Evolutionary conservation across 805 yeast genomes (phyloP).

Genomic region (Ogataea trehalophila): DNA sequence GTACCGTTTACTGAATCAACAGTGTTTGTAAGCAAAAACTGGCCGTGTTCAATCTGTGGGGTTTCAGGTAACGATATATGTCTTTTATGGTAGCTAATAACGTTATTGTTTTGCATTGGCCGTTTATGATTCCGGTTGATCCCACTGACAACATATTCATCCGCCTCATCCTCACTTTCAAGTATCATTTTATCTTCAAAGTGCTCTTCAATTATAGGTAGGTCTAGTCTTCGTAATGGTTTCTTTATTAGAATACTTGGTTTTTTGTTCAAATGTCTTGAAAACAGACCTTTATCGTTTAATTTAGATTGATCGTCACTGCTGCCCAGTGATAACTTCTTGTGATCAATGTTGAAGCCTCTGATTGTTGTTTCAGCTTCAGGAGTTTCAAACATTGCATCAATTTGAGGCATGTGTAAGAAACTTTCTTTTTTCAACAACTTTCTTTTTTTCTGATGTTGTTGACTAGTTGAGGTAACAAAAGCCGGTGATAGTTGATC

Average conservation of each 20-base stretch:
- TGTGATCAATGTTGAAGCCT: constrained; percentile 11
- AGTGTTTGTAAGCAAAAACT: not conserved
- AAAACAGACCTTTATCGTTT: not conserved
- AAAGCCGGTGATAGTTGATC: not conserved
- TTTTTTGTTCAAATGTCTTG: not conserved
- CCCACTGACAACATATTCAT: not conserved
- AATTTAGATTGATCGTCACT: not conserved
- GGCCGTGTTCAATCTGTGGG: constrained; percentile 1
- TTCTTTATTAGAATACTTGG: not conserved
- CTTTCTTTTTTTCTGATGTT: constrained; percentile 7
- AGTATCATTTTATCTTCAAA: not conserved
- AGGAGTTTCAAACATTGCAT: constrained; percentile 8
- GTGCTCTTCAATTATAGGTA: constrained; percentile 6
- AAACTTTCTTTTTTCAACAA: constrained; percentile 29
- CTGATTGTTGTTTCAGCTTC: constrained; percentile 8
- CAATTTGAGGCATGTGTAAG: constrained; percentile 12
- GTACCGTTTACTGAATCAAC: not conserved
- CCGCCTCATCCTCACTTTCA: constrained; percentile 6
- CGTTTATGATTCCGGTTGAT: not conserved
- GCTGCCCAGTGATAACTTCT: not conserved
- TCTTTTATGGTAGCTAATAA: constrained; percentile 11
- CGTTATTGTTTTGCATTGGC: too few relatives aligned
- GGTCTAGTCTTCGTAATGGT: not conserved
- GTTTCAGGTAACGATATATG: constrained; percentile 24
- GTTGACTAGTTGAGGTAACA: not conserved